Evolutionary conservation across 805 yeast genomes (phyloP).

Genomic region (Pichia ethanolica): DNA sequence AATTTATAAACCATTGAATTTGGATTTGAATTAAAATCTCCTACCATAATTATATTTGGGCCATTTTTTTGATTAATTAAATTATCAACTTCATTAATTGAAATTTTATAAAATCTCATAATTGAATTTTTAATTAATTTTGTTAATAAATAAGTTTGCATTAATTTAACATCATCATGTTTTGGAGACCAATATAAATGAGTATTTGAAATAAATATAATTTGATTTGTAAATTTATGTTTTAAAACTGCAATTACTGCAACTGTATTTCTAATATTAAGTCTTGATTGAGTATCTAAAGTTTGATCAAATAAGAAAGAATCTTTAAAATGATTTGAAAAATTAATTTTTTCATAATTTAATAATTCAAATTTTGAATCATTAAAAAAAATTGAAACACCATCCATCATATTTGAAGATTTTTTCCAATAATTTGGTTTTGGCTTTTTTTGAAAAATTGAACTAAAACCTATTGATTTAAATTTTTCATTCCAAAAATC

Average conservation of each 20-base stretch:
- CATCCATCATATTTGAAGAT: conserved; percentile 44
- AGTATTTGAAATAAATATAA: conserved; percentile 46
- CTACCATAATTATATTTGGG: conserved; percentile 39
- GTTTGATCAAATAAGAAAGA: conserved; percentile 27
- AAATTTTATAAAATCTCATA: conserved; percentile 15
- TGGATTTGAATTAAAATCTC: conserved; percentile 51
- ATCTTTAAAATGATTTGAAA: conserved; percentile 25
- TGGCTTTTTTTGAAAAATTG: conserved; percentile 42
- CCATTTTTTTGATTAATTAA: conserved; percentile 10
- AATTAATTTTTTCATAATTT: conserved; percentile 26
- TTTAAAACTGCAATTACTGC: conserved; percentile 42
- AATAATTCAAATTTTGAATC: conserved; percentile 38
- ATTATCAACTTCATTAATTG: conserved; percentile 5
- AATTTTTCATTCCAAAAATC: conserved; percentile 21
- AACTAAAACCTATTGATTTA: conserved; percentile 32
- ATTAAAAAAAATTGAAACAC: conserved; percentile 50
- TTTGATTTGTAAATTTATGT: conserved; percentile 35
- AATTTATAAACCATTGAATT: conserved; percentile 43
- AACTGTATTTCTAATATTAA: conserved; percentile 47
- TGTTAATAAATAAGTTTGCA: conserved; percentile 44
- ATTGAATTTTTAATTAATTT: conserved; percentile 24
- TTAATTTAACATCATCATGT: conserved; percentile 44
- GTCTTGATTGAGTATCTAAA: conserved; percentile 28
- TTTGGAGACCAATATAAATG: conserved; percentile 54
- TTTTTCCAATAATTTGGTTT: conserved; percentile 48